phyloP scores from a whole-genome alignment of 78 protist species.

The slime mould (Dictyostelium discoideum) region DNA sequence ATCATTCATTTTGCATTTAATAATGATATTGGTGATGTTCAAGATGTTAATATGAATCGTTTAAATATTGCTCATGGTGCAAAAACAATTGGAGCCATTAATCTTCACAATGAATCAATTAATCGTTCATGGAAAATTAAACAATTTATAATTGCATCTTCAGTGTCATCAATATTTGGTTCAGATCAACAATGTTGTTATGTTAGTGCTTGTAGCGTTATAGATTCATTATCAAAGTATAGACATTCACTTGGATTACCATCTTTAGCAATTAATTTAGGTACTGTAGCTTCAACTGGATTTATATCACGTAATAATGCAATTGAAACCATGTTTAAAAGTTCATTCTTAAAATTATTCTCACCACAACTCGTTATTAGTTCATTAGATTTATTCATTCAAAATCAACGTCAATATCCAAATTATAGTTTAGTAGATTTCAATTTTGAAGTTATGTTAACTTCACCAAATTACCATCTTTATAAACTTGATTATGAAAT shows the following conservation, averaged over 20 bases:
- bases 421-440: not conserved
- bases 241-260: conserved; percentile 15
- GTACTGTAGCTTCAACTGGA: not conserved
- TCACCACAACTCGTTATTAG: not conserved
- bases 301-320: not conserved
- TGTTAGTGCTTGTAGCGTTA: not conserved
- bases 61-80: conserved; percentile 11
- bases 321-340: not conserved
- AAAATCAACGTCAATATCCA: not conserved
- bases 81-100: conserved; percentile 7
- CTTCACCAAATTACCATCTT: not conserved
- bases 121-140: not conserved
- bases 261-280: not conserved
- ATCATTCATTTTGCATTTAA: not conserved
- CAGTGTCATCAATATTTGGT: not conserved
- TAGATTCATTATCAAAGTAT: not conserved
- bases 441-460: not conserved
- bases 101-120: conserved; percentile 2
- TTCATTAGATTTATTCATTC: not conserved
- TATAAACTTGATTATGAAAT: not conserved
- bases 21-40: not conserved
- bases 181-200: not conserved
- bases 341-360: not conserved
- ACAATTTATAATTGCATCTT: conserved; percentile 3
- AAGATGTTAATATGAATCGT: not conserved